Percentiles rank a stretch among this genome's conserved stretches.
Conservation (phyloP, 345 rosid genomes). For the Murraya paniculata region DNA sequence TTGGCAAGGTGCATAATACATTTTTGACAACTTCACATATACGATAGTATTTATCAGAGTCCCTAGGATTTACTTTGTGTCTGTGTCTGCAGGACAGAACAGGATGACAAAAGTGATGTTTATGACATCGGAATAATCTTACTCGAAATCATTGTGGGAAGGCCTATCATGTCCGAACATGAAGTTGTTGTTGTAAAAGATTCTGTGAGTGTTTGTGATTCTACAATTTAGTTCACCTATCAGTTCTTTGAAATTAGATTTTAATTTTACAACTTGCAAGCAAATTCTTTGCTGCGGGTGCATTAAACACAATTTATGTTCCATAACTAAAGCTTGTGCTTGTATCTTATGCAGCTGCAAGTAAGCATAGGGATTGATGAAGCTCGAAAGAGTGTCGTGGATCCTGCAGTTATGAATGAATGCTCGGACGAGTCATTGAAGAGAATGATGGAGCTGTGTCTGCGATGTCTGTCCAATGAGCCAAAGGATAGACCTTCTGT, state of each 20-base stretch:
- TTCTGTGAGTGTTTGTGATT: conserved; percentile 36
- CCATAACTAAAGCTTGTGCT: neutral
- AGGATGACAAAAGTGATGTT: conserved; percentile 39
- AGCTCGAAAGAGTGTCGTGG: conserved; percentile 43
- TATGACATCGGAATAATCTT: conserved; percentile 57
- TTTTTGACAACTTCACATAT: neutral
- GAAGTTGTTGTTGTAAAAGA: conserved; percentile 42
- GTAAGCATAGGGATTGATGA: conserved; percentile 36
- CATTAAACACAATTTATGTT: neutral
- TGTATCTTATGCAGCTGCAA: conserved; percentile 35
- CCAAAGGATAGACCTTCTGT: conserved; percentile 44
- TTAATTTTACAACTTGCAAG: neutral
- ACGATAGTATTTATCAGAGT: neutral
- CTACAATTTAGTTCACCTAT: neutral
- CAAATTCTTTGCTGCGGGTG: neutral
- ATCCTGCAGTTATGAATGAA: conserved; percentile 45
- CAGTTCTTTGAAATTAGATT: conserved; percentile 2
- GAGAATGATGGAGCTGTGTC: conserved; percentile 45
- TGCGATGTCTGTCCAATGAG: conserved; percentile 42
- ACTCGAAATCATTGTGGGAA: conserved; percentile 52
- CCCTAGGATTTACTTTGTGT: neutral
- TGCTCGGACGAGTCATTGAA: conserved; percentile 53
- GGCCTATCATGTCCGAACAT: conserved; percentile 37
- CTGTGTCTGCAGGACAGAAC: conserved; percentile 25
- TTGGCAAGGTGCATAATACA: conserved; percentile 22